Evolutionary conservation across 2,329 filamentous ascomycete genomes (phyloP).

Genomic region (Botrytis hyacinthi): DNA sequence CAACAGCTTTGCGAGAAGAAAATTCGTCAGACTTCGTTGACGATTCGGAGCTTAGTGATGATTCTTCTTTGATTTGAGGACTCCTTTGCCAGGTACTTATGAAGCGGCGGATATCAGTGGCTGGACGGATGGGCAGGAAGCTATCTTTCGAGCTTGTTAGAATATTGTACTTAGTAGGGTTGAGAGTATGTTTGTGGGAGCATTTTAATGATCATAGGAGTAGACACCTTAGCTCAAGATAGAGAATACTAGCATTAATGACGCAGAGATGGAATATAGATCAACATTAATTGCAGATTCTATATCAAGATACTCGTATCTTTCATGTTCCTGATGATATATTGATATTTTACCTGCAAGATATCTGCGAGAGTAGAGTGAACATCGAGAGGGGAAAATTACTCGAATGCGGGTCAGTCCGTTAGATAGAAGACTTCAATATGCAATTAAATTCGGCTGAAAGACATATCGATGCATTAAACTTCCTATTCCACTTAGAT

Average conservation of each 20-base stretch:
- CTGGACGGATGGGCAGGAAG: background rate
- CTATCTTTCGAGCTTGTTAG: background rate
- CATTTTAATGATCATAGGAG: background rate
- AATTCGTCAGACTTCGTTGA: background rate
- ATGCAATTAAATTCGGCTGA: too few species aligned
- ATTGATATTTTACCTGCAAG: background rate
- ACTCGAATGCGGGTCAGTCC: background rate
- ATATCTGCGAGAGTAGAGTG: background rate
- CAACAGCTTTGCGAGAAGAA: background rate
- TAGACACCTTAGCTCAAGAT: background rate
- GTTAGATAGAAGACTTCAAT: background rate
- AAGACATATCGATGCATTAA: background rate
- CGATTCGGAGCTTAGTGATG: background rate
- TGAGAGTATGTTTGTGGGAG: too few species aligned
- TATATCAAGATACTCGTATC: accelerated
- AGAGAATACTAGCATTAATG: background rate
- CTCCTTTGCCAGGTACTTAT: background rate
- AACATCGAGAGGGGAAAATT: background rate
- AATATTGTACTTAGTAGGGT: background rate
- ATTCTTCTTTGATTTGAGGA: background rate
- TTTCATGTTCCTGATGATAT: background rate
- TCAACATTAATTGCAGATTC: background rate
- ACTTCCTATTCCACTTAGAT: too few species aligned
- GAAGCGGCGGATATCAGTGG: background rate
- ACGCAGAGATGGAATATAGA: background rate